Conservation (phyloP, 345 rosid genomes). For the Excoecaria agallocha region DNA sequence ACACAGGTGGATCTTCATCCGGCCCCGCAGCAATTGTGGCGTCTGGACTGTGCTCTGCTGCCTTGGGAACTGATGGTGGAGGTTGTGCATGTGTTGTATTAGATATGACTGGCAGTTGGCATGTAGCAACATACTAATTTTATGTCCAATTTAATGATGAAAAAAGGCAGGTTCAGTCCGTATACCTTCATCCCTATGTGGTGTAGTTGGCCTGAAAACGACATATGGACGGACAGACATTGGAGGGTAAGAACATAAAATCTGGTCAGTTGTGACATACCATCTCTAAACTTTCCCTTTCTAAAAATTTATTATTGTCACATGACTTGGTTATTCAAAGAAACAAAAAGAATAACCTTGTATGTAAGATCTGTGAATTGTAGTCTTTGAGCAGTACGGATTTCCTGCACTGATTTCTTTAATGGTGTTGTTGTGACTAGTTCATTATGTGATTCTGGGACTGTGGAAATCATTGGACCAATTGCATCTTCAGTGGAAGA, state of each 20-base stretch:
- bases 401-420: neutral
- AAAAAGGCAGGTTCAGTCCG: slow-evolving; percentile 73
- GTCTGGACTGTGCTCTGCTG: slow-evolving; percentile 87
- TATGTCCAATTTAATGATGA: slow-evolving; percentile 15
- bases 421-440: slow-evolving; percentile 38
- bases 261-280: neutral
- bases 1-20: slow-evolving; percentile 93
- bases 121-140: slow-evolving; percentile 9
- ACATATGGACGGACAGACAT: slow-evolving; percentile 77
- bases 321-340: neutral
- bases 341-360: neutral
- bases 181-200: slow-evolving; percentile 78
- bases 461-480: slow-evolving; percentile 86
- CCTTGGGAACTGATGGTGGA: slow-evolving; percentile 96
- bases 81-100: slow-evolving; percentile 45
- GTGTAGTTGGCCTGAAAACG: slow-evolving; percentile 82
- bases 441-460: slow-evolving; percentile 63
- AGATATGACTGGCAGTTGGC: slow-evolving; percentile 6
- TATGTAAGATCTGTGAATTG: neutral
- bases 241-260: slow-evolving; percentile 50
- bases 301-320: neutral
- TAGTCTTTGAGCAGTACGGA: neutral
- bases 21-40: slow-evolving; percentile 94
- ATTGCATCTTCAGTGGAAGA: slow-evolving; percentile 81
- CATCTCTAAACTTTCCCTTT: neutral